Evolutionary conservation across 2,329 filamentous ascomycete species (phyloP), one percentile per base, ranked within the genome.

Genomic region (Cercospora zeina): DNA sequence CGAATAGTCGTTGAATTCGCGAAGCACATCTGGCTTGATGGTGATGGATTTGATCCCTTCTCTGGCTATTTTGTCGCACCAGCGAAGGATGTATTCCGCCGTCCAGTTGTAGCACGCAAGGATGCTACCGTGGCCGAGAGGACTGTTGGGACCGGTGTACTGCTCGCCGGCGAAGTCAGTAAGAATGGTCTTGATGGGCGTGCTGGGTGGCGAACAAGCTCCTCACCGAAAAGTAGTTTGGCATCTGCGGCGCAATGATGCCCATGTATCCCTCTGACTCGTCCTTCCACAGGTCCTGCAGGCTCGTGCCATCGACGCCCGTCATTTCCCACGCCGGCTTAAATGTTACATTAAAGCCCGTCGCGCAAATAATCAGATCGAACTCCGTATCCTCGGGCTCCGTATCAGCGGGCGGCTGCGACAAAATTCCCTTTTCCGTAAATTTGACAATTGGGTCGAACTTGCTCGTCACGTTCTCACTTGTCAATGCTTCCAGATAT

Each of bases 1-100:
- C 34, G 78, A 76, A 68, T 81, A 83, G 27, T 73, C 75, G 45
- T 73, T 74, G 67, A 82, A 84, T 62, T 82, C 81, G 21, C 76
- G 71, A 27, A 83, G 77, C 14, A 79, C 71, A 34, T 79, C 75
- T 1, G 73, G 65, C 67, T 77, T 80, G 1, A 82, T 77, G 27
- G 75, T 75, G 66, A 84, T 77, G 24, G 76, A 70, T 60, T 71
- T 72, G 49, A 65, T 62, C 1, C 61, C 63, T 27, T 67, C 39
- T 4, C 50, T 51, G 14, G 63, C 63, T 13, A 67, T 61, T 11
- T 65, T 65, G 33, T 39, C 45, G 61, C 61, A 62, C 65, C 65
- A 64, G 51, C 60, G 61, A 21, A 65, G 27, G 9, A 65, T 62
- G 33, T 67, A 67, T n/a, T 63, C 58, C 1, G 60, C 47, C 8